Conservation (phyloP, 2,329 filamentous ascomycete genomes). For the Aspergillus novoparasiticus region DNA sequence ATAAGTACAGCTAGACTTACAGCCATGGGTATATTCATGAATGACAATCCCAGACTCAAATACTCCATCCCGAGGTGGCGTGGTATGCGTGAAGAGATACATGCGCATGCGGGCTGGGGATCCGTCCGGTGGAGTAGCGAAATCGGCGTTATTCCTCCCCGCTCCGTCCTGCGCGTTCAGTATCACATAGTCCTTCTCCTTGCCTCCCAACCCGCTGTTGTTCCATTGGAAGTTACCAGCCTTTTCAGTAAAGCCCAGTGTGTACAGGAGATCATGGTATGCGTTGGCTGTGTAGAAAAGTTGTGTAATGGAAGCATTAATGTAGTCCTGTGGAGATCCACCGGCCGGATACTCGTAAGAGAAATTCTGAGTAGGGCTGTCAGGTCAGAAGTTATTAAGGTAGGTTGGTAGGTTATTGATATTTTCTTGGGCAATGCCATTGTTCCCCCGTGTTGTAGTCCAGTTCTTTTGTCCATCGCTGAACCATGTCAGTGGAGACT, state of each 20-base stretch:
- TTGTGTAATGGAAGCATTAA: slow-evolving; percentile 19
- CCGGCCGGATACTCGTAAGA: slow-evolving; percentile 9
- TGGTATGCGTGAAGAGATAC: slow-evolving; percentile 16
- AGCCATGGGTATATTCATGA: slow-evolving; percentile 20
- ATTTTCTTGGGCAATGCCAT: slow-evolving; percentile 19
- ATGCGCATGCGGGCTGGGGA: slow-evolving; percentile 18
- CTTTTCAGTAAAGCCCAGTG: slow-evolving; percentile 15
- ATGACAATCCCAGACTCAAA: slow-evolving; percentile 19
- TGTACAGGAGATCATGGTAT: slow-evolving; percentile 21
- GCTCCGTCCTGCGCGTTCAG: slow-evolving; percentile 20
- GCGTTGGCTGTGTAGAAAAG: slow-evolving; percentile 20
- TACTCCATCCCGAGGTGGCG: slow-evolving; percentile 6
- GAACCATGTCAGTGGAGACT: slow-evolving; percentile 16
- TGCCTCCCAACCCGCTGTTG: slow-evolving; percentile 12
- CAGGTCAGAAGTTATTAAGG: slow-evolving; percentile 11
- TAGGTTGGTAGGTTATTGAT: slow-evolving; percentile 6
- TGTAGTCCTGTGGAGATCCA: slow-evolving; percentile 11
- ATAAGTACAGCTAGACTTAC: slow-evolving; percentile 3
- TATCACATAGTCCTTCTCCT: slow-evolving; percentile 17
- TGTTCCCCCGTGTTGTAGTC: slow-evolving; percentile 17
- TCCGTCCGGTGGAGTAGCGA: slow-evolving; percentile 17
- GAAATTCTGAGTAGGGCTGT: slow-evolving; percentile 8
- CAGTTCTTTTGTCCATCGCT: slow-evolving; percentile 14
- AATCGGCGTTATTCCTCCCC: slow-evolving; percentile 18
- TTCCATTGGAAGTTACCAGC: slow-evolving; percentile 20